Base-by-base conservation (phyloP, 768 basidiomycete genomes). In the Boletus pseudopeckii region DNA sequence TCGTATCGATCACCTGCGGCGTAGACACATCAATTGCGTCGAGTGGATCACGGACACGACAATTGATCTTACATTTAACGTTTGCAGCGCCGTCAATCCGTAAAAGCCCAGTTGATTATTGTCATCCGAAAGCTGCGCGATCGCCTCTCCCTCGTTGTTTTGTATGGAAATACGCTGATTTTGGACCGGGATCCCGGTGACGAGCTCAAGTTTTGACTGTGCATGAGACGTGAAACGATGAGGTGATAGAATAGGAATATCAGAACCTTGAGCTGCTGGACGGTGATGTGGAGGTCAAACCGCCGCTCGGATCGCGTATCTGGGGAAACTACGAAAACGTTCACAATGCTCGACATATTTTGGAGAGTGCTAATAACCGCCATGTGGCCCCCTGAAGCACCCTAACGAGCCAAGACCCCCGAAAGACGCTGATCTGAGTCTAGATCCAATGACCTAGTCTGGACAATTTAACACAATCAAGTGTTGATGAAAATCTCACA, bases 261-360 rank as follows among this genome's bases (percentile, higher is more conserved):
- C 61, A 48, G 45, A 26, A 92, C 93, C 83, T 97, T 98, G 60
- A 98, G 84, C 61, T 89, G 81, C 34, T 77, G 78, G 45, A 98
- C 77, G 0, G 89, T 87, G 30, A 84, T 72, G 57, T 85, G 80
- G 24, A 84, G 80, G 62, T 94, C 90, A 56, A 92, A 82, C 0
- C 89, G 81, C 44, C 96, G 82, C 72, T 98, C 96, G 0, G 92
- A 92, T 58, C 83, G 87, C 2, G 94, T 96, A 65, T 97, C 92
- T 7, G 85, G 86, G 9, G 95, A 98, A 13, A 81, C 68, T 7
- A 98, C 85, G 60, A 84, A 93, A 41, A 97, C 73, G 49, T 81
- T 88, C 43, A 92, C 75, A 51, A 73, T 71, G 50, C 64, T 69
- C 28, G 76, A 74, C 78, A 78, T 78, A 14, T 18, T 42, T 42